A percentile compares a stretch with the other conserved stretches of the same genome.
Evolutionary conservation across 2,329 filamentous ascomycete genomes (phyloP).

Genomic region (Tolypocladium ophioglossoides): DNA sequence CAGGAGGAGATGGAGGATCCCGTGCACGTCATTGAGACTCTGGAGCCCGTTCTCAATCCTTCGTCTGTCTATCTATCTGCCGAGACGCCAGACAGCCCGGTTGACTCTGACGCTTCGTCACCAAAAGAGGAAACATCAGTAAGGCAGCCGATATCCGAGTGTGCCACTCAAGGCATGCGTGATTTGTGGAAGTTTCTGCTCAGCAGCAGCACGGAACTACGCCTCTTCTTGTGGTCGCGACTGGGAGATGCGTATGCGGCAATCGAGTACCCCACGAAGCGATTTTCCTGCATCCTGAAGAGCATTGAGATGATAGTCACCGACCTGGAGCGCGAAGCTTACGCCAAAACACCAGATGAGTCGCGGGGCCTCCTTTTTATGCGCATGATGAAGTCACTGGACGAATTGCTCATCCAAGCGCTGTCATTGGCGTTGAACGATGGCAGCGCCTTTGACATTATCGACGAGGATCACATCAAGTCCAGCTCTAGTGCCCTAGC

Average conservation of each 20-base stretch:
- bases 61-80: conserved; percentile 36
- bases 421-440: conserved; percentile 61
- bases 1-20: conserved; percentile 73
- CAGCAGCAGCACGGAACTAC: conserved; percentile 69
- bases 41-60: conserved; percentile 85
- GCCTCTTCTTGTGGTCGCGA: conserved; percentile 80
- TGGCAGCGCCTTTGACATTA: conserved; percentile 63
- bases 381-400: conserved; percentile 66
- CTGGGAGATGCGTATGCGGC: conserved; percentile 80
- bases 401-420: conserved; percentile 63
- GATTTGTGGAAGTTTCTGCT: conserved; percentile 82
- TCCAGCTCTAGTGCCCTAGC: conserved; percentile 62
- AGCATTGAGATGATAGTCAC: conserved; percentile 74
- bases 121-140: background rate
- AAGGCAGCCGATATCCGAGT: conserved; percentile 36
- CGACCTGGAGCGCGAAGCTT: conserved; percentile 52
- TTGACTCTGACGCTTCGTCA: conserved; percentile 7
- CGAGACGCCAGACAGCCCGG: conserved; percentile 5
- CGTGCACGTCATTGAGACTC: conserved; percentile 73
- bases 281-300: conserved; percentile 76
- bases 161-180: conserved; percentile 46
- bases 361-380: conserved; percentile 63
- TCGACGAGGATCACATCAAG: conserved; percentile 69
- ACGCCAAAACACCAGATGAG: conserved; percentile 45
- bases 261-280: conserved; percentile 79